phyloP scores from a whole-genome alignment of 2,329 filamentous ascomycete species.

The Aspergillus caelatus region DNA sequence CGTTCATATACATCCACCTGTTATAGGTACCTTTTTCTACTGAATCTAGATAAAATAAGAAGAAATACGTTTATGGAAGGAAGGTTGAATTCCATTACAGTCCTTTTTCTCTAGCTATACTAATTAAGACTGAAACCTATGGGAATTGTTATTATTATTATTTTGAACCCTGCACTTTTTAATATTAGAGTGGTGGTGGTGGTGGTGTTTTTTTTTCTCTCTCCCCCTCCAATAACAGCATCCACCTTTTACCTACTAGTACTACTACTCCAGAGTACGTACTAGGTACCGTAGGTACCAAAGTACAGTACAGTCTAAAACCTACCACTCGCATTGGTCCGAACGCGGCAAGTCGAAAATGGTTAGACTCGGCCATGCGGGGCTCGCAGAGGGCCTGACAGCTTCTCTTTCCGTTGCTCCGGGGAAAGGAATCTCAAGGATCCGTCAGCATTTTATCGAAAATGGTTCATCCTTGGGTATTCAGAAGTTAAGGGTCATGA shows the following conservation, averaged over 20 bases:
- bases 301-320: not conserved
- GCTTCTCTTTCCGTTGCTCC: conserved; percentile 38
- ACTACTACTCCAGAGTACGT: too few relatives aligned
- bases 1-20: not conserved
- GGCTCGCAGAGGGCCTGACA: conserved; percentile 21
- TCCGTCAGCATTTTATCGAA: conserved; percentile 9
- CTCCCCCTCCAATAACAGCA: not conserved
- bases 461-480: not conserved
- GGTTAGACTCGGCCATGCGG: conserved; percentile 37
- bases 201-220: not conserved
- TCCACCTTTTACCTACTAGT: not conserved
- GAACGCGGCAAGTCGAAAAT: conserved; percentile 15
- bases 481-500: not conserved
- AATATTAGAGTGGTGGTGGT: not conserved
- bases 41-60: too few relatives aligned
- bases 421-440: conserved; percentile 25
- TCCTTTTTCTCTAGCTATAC: not conserved
- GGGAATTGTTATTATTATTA: not conserved
- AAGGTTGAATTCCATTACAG: not conserved
- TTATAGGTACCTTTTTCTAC: not conserved
- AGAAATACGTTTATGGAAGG: too few relatives aligned
- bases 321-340: conserved; percentile 8
- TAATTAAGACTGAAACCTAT: not conserved
- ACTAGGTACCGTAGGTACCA: too few relatives aligned
- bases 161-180: not conserved